Percentiles rank a stretch among this genome's conserved stretches.
Conservation (phyloP, 2,329 filamentous ascomycete species). For the Myriosclerotinia duriaeana region DNA sequence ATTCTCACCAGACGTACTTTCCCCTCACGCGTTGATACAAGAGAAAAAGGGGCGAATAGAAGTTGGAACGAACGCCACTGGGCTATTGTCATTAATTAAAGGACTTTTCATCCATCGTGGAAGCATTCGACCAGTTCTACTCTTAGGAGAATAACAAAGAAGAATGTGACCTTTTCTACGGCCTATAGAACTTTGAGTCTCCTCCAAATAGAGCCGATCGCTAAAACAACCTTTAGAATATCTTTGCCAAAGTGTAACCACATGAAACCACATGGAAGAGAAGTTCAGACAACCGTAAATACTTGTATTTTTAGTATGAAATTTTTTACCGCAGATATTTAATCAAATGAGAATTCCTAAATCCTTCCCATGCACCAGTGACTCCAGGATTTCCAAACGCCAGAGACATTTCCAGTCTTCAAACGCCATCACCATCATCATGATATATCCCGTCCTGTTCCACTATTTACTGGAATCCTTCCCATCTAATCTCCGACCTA, state of each 20-base stretch:
- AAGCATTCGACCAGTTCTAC: neutral
- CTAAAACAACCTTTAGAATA: neutral
- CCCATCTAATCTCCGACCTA: constrained; percentile 34
- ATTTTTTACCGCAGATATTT: neutral
- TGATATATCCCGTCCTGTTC: neutral
- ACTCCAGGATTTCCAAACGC: neutral
- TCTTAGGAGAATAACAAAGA: no score
- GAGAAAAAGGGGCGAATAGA: neutral
- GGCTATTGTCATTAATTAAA: neutral
- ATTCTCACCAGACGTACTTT: neutral
- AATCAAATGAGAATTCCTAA: neutral
- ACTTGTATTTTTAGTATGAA: neutral
- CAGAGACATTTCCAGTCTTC: no score
- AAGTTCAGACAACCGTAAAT: neutral
- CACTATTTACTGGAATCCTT: constrained; percentile 10
- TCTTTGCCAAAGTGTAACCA: neutral
- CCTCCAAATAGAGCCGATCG: neutral
- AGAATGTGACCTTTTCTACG: neutral
- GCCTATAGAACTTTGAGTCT: neutral
- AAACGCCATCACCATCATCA: constrained; percentile 11
- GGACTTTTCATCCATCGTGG: neutral
- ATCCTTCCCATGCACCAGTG: constrained; percentile 4
- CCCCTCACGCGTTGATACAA: neutral
- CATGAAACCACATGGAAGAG: neutral
- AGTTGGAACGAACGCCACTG: neutral